phyloP scores from a whole-genome alignment of 768 basidiomycete species.

The Pilatotrama ljubarskyi region DNA sequence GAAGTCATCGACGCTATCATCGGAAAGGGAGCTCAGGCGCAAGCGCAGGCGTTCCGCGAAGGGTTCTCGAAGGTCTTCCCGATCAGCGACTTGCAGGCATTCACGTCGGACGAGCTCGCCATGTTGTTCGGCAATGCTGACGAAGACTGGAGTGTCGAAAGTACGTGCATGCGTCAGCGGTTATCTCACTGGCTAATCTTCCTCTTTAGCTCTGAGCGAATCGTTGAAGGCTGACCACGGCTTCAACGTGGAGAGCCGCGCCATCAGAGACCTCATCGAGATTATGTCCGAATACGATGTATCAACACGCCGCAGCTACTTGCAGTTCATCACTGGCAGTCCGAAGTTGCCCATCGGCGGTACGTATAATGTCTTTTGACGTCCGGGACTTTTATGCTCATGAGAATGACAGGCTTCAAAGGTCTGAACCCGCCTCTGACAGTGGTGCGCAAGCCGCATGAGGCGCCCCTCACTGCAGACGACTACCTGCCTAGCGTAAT shows the following conservation, averaged over 20 bases:
- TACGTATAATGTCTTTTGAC: slow-evolving; percentile 38
- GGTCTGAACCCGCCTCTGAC: slow-evolving; percentile 92
- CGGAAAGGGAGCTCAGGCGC: slow-evolving; percentile 71
- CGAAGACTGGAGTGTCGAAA: slow-evolving; percentile 95
- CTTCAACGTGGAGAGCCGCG: slow-evolving; percentile 91
- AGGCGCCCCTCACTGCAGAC: slow-evolving; percentile 85
- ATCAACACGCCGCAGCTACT: slow-evolving; percentile 75
- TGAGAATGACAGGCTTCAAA: slow-evolving; percentile 70
- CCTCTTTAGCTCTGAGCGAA: slow-evolving; percentile 71
- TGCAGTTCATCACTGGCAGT: slow-evolving; percentile 98
- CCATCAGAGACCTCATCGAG: slow-evolving; percentile 85
- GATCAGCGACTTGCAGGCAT: slow-evolving; percentile 84
- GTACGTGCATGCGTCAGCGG: slow-evolving; percentile 45
- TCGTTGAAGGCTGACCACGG: slow-evolving; percentile 97
- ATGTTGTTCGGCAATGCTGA: slow-evolving; percentile 95
- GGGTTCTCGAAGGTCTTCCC: slow-evolving; percentile 98
- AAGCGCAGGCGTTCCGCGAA: slow-evolving; percentile 89
- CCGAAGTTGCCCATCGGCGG: slow-evolving; percentile 96
- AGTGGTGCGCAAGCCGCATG: slow-evolving; percentile 96
- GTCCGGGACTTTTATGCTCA: not conserved
- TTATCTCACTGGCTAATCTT: slow-evolving; percentile 8
- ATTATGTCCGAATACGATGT: slow-evolving; percentile 82
- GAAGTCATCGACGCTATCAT: slow-evolving; percentile 87
- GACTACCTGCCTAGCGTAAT: slow-evolving; percentile 97
- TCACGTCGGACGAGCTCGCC: slow-evolving; percentile 92